These are phyloP conservation scores for Metschnikowia chrysomelidarum DNA, from an alignment of 805 yeast genomes.

Conservation along the genomic window DNA sequence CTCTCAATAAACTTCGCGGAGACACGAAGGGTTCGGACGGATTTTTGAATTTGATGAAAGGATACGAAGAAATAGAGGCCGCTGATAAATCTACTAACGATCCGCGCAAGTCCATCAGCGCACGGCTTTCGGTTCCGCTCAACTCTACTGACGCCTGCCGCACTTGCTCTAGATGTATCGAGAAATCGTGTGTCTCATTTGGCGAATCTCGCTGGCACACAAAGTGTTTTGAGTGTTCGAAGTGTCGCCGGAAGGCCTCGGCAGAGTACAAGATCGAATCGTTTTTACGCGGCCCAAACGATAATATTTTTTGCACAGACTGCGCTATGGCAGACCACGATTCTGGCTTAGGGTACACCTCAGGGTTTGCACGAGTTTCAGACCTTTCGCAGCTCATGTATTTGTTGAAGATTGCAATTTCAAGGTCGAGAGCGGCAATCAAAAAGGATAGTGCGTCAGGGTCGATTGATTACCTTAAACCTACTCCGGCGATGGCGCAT, in stretches of 20 bases:
- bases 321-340: slow-evolving; percentile 52
- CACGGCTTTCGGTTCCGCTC: slow-evolving; percentile 45
- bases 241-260: slow-evolving; percentile 44
- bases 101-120: slow-evolving; percentile 7
- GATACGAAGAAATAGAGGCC: slow-evolving; percentile 22
- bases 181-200: slow-evolving; percentile 71
- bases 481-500: slow-evolving; percentile 14
- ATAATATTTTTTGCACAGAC: slow-evolving; percentile 52
- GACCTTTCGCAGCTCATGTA: slow-evolving; percentile 72
- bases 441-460: slow-evolving; percentile 16
- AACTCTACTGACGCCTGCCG: slow-evolving; percentile 76
- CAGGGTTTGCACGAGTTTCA: slow-evolving; percentile 61
- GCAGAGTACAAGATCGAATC: slow-evolving; percentile 15
- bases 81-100: slow-evolving; percentile 13
- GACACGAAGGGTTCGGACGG: slow-evolving; percentile 61
- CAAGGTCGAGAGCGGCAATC: slow-evolving; percentile 68
- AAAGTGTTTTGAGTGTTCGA: slow-evolving; percentile 65
- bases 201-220: slow-evolving; percentile 77
- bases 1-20: slow-evolving; percentile 54
- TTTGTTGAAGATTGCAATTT: slow-evolving; percentile 78
- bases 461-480: slow-evolving; percentile 5
- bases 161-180: slow-evolving; percentile 72
- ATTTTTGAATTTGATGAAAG: slow-evolving; percentile 55
- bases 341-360: slow-evolving; percentile 21
- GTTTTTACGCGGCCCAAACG: slow-evolving; percentile 17